Evolutionary conservation across 192 early-diverging fungal species (phyloP), one percentile per base, ranked within the genome.

Genomic region (Paraglomus occultum): DNA sequence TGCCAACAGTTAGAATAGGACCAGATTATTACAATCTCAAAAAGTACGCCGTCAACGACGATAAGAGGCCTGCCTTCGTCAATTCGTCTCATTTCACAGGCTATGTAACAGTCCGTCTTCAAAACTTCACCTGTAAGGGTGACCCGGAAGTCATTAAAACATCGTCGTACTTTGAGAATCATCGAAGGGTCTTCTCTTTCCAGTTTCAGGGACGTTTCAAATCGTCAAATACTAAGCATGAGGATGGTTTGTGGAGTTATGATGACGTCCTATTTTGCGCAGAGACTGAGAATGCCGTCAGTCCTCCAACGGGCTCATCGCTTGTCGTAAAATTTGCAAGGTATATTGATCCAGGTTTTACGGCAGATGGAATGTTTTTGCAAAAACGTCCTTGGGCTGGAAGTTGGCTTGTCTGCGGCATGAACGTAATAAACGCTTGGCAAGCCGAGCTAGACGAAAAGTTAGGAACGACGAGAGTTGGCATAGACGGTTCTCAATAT

Each of bases 121-220:
- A 76, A 51, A 58, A 71, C 23, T 50, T 72, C 45, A 65, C 49
- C 20, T 43, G 61, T 49, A 43, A 67, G 11, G 10, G 52, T 43
- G 45, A 55, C 10, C 12, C 8, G 0, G 47, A 43, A 43, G 52
- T 20, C 23, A 8, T 50, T 40, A 23, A 50, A 49, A 67, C 63
- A 9, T 71, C 51, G 49, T 10, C 71, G 1, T 79, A 79, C 60
- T 79, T 79, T 67, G 71, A 72, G 44, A 46, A 60, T 11, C 71
- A 52, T 18, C 51, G 64, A 10, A 48, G 77, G 46, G 46, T 75
- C 38, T 79, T 79, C 54, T 79, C 77, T 22, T 62, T 79, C 31
- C 77, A 79, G 53, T 72, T 72, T 71, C 77, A 79, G 72, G 77
- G 77, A 40, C 71, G 77, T 18, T 79, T 79, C 61, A 79, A 73